A percentile compares a stretch with the other conserved stretches of the same genome.
These are phyloP conservation scores for Termitomyces bulborhizus DNA, from an alignment of 768 basidiomycete genomes.

Conservation along the genomic window DNA sequence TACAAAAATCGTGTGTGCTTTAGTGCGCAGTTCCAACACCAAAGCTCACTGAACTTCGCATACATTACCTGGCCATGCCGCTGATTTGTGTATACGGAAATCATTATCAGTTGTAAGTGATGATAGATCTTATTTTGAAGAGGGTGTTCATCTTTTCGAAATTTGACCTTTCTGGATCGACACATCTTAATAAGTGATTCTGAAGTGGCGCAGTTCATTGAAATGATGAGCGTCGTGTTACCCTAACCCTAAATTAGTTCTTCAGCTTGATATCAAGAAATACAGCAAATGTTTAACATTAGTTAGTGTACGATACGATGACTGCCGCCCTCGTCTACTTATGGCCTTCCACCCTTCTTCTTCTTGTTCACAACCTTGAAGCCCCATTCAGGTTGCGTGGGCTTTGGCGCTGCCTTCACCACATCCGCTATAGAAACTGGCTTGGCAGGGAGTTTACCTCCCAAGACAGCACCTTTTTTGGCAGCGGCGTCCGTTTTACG, in stretches of 20 bases:
- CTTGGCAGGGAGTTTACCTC: conserved; percentile 38
- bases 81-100: too few relatives aligned
- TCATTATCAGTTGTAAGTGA: too few relatives aligned
- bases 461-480: conserved; percentile 33
- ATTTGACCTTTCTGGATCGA: too few relatives aligned
- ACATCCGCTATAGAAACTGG: conserved; percentile 80
- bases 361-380: conserved; percentile 96
- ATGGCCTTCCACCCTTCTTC: conserved; percentile 72
- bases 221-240: neutral
- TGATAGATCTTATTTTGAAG: too few relatives aligned
- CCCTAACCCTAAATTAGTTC: conserved; percentile 9
- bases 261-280: conserved; percentile 2
- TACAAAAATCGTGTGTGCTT: neutral
- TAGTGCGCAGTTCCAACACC: too few relatives aligned
- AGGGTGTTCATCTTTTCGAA: too few relatives aligned
- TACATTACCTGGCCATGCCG: too few relatives aligned
- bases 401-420: conserved; percentile 82
- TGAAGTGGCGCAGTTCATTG: too few relatives aligned
- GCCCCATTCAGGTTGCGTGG: conserved; percentile 71
- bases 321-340: neutral
- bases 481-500: conserved; percentile 76
- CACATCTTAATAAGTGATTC: too few relatives aligned
- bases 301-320: conserved; percentile 9
- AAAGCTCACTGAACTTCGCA: too few relatives aligned
- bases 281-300: conserved; percentile 11